Evolutionary conservation across 106 monocot genomes (phyloP).

Genomic region (Platanthera guangdongensis): DNA sequence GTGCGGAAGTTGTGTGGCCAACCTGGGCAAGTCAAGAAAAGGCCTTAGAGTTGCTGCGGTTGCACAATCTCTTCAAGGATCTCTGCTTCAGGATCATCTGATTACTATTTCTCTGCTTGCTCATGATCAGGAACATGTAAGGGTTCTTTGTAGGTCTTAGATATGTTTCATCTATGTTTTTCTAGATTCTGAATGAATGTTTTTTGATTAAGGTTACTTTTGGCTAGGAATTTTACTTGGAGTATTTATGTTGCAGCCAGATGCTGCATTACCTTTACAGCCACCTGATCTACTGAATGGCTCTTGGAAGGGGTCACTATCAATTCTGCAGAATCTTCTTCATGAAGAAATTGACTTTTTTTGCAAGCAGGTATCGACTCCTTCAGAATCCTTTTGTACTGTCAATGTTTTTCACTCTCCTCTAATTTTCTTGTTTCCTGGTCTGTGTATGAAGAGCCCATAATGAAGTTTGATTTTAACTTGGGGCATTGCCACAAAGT

Average conservation of each 20-base stretch:
- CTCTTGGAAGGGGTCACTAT: conserved; percentile 38
- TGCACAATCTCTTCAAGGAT: conserved; percentile 55
- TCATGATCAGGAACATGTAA: conserved; percentile 89
- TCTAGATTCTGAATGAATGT: not conserved
- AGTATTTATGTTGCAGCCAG: conserved; percentile 63
- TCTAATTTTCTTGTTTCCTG: not conserved
- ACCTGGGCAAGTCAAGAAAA: conserved; percentile 64
- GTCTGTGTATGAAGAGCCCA: not conserved
- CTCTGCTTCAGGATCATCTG: conserved; percentile 67
- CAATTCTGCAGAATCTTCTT: conserved; percentile 59
- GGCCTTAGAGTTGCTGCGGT: conserved; percentile 31
- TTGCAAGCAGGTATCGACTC: conserved; percentile 72
- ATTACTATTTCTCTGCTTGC: conserved; percentile 60
- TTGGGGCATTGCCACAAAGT: not conserved
- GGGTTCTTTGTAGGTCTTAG: conserved; percentile 5
- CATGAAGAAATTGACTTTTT: conserved; percentile 90
- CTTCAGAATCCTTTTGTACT: not conserved
- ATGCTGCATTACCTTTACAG: conserved; percentile 75
- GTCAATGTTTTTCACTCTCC: not conserved
- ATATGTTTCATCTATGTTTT: not conserved
- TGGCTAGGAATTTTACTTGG: conserved; percentile 9
- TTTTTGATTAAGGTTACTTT: conserved; percentile 9
- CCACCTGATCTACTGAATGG: conserved; percentile 50
- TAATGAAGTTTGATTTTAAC: not conserved
- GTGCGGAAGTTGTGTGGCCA: conserved; percentile 94